Evolutionary conservation across 2,329 filamentous ascomycete genomes (phyloP), one percentile per base, ranked within the genome.

Genomic region (Ceratocystiopsis brevicomis): DNA sequence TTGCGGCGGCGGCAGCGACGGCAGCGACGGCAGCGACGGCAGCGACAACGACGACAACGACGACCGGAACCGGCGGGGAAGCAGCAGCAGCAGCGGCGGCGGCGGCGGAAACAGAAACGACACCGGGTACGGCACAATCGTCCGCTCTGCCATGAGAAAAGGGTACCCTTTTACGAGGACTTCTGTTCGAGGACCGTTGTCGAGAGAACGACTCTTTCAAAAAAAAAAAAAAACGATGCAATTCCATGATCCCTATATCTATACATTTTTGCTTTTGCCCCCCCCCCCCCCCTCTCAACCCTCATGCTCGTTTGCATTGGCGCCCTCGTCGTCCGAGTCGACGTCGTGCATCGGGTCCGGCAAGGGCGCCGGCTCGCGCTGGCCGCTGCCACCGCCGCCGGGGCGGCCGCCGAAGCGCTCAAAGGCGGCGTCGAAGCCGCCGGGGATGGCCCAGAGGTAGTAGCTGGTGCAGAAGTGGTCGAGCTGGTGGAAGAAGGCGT

Each of bases 401-500:
- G 37, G 39, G 17, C 12, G 41, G 13, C 35, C 35, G n/a, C 61
- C 62, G 1, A 53, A 52, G 25, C 62, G 58, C 49, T 65, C 61
- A 49, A 70, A 68, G 0, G 76, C 73, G 8, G 71, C 76, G 36
- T 71, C 61, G 39, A 84, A 65, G 3, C 80, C 81, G 10, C 71
- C 73, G 0, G 79, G 78, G 0, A 79, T 82, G 40, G 82, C 64
- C 70, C 81, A 87, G 39, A 85, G 63, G 63, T 85, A 86, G 55
- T 76, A 76, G 52, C 78, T 73, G 12, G 71, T 73, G 50, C 71
- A 71, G 61, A 79, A 84, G 56, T 78, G 76, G 56, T 87, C 81
- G 46, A 86, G 71, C 59, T 86, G 81, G 56, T 82, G 76, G 63
- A 84, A 85, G 60, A 85, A 86, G 37, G 73, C 68, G 53, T 81